These are phyloP conservation scores for Nicotiana sylvestris DNA, from an alignment of 257 asterid species.

Conservation along the genomic window DNA sequence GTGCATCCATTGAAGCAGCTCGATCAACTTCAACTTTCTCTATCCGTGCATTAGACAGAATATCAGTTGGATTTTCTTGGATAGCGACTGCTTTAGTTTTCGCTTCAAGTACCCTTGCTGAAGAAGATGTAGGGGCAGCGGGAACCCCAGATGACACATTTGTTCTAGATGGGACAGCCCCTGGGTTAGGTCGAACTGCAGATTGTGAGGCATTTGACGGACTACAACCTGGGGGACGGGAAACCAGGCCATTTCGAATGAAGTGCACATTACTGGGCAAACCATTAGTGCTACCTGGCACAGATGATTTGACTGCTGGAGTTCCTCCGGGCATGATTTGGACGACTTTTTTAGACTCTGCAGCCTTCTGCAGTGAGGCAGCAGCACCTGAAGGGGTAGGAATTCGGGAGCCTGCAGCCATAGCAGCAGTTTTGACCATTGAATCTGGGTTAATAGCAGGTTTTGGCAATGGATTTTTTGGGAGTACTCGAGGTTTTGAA, in stretches of 20 bases:
- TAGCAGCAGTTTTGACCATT: conserved; percentile 75
- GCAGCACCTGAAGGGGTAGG: conserved; percentile 63
- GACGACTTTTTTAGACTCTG: conserved; percentile 55
- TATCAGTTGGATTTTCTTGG: conserved; percentile 20
- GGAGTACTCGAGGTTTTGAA: conserved; percentile 26
- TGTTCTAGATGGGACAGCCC: neutral
- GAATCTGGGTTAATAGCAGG: conserved; percentile 44
- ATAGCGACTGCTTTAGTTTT: conserved; percentile 25
- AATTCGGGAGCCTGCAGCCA: conserved; percentile 82
- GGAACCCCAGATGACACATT: neutral
- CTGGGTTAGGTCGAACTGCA: conserved; percentile 3
- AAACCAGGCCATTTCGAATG: conserved; percentile 26
- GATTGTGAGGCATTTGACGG: neutral
- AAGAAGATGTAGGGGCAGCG: conserved; percentile 11
- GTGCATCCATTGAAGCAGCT: neutral
- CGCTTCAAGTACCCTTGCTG: conserved; percentile 16
- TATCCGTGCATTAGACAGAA: conserved; percentile 1
- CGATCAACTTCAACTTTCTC: conserved; percentile 12
- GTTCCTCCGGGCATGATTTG: conserved; percentile 53
- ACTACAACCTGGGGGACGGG: neutral
- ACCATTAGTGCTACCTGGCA: conserved; percentile 36
- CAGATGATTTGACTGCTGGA: conserved; percentile 41
- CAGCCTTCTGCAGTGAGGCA: conserved; percentile 47
- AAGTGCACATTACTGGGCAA: conserved; percentile 83
- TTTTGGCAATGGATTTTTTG: conserved; percentile 32